Base-by-base conservation (phyloP, 495 filamentous ascomycete species). In the Aspergillus diversus region DNA sequence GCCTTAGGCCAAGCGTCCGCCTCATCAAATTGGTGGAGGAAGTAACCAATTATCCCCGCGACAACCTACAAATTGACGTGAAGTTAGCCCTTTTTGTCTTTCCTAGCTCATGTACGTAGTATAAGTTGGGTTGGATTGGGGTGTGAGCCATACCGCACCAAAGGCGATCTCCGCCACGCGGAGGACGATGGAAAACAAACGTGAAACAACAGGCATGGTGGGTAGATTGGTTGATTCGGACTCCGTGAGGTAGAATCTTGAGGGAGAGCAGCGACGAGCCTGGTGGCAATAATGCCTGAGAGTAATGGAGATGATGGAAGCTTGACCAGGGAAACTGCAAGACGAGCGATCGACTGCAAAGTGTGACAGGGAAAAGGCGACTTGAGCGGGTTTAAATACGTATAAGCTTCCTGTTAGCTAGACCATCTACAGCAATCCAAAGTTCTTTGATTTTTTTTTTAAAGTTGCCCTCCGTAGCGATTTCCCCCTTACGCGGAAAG, bases 11-110 rank as follows among this genome's bases (percentile, higher is more conserved):
- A 81, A 52, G 71, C 61, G 52, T 76, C 65, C 16, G 69, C 66
- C 6, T 72, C 37, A 55, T 71, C 33, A 51, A 71, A 69, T 4
- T 74, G 34, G 52, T 76, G 68, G 49, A 88, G 80, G 66, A 84
- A 86, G 61, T 81, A 66, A 5, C 84, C 84, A 57, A 85, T 77
- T 35, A 87, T 73, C 59, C 86, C 86, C 32, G 84, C 83, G 32
- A 88, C 84, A 16, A 86, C 75, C 79, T 81, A 34, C 27, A 15
- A 16, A 49, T 3, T 5, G 16, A 33, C 3, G 7, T 33, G 53
- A 4, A 54, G 12, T 58, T 16, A 43, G 42, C 2, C 11, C 61
- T 58, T 48, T 47, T 33, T 43, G 9, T 31, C 27, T 27, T 16
- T 50, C 33, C 15, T 32, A 12, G n/a, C 27, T 17, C 47, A 31